phyloP scores from a whole-genome alignment of 73 alveolate species.

The Tetrahymena thermophila region DNA sequence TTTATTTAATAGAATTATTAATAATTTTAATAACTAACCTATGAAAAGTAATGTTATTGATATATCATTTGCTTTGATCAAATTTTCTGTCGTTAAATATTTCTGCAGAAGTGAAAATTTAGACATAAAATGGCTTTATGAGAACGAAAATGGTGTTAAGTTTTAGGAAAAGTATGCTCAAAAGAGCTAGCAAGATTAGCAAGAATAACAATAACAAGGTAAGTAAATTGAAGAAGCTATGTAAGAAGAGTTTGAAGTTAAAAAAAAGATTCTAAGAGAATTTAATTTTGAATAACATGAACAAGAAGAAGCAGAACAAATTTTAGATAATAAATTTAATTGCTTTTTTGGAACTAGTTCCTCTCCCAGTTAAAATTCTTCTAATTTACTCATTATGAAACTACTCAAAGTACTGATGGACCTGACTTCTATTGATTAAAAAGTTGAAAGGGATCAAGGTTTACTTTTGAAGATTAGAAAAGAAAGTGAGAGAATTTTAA shows the following conservation, averaged over 20 bases:
- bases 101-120: background rate
- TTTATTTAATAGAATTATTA: background rate
- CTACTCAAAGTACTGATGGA: background rate
- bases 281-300: background rate
- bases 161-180: background rate
- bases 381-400: background rate
- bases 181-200: background rate
- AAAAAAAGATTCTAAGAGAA: background rate
- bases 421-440: background rate
- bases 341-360: background rate
- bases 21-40: background rate
- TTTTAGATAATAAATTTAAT: background rate
- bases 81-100: background rate
- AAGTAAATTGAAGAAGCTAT: background rate
- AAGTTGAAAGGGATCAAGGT: background rate
- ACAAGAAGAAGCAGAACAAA: background rate
- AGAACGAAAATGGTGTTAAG: background rate
- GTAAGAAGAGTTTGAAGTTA: background rate
- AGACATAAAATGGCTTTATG: background rate
- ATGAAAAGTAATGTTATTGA: background rate
- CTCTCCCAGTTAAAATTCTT: background rate
- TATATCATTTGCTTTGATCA: background rate
- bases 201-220: background rate
- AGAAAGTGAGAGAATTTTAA: background rate
- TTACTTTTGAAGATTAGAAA: background rate